Base-by-base conservation (phyloP, 169 alveolate species). In the Fabrea salina region DNA sequence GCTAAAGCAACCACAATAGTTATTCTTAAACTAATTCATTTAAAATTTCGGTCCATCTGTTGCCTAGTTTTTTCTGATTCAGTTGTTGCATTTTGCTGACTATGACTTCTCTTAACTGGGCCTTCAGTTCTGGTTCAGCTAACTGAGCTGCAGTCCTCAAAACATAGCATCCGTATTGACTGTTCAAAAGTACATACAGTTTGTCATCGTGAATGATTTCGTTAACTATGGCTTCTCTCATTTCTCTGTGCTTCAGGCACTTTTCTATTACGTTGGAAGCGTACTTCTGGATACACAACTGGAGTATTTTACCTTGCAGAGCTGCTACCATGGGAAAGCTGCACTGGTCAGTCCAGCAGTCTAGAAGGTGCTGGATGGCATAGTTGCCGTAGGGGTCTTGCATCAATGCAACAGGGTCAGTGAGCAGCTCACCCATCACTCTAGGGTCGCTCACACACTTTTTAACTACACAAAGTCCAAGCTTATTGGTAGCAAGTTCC, bases 331-430 rank as follows among this genome's bases (percentile, higher is more conserved):
- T 53, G 1, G 87, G 84, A 19, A 16, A 19, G 41, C 79, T 68
- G 7, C 56, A 40, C 40, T 81, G 80, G 8, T 54, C 70, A 4
- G 56, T 61, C 93, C 89, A 83, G 39, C 59, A 78, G 58, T 89
- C 91, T 71, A 89, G 16, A 3, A 89, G 76, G 71, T 82, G 82
- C 43, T 90, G 93, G 41, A 89, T 79, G 8, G 92, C 94, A 61
- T 89, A 91, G 61, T 91, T 91, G 6, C 96, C 96, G 74, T 80
- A 91, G 5, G 96, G 96, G 64, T 85, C 85, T 79, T 91, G 92
- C 7, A 87, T 86, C 27, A 91, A 49, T n/a, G 84, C 91, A 79
- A 91, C 57, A 16, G 84, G 75, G 50, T 90, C 59, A 32, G 67
- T 80, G 4, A 58, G 39, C 3, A 81, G 37, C 32, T 75, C 71